phyloP scores from a whole-genome alignment of 2,329 filamentous ascomycete species.

The Cytospora piceae region DNA sequence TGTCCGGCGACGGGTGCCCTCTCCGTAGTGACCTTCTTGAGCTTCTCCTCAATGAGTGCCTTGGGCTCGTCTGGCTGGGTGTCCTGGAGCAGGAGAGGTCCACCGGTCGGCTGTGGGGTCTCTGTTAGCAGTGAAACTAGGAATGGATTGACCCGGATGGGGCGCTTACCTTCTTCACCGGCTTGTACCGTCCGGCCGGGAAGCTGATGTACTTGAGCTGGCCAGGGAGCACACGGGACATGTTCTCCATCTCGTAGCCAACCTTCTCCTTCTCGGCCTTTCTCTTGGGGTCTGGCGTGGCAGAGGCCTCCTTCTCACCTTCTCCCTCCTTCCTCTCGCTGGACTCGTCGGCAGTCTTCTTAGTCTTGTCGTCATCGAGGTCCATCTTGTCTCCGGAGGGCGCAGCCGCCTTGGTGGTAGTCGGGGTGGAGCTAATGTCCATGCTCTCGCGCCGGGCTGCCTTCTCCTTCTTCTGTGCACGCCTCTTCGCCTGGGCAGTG shows the following conservation, averaged over 20 bases:
- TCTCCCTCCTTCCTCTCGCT: conserved; percentile 67
- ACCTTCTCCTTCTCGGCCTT: conserved; percentile 95
- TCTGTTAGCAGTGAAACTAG: conserved; percentile 44
- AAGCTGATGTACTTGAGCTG: conserved; percentile 98
- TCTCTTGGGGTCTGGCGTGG: conserved; percentile 72
- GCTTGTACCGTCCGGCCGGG: conserved; percentile 86
- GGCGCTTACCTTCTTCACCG: conserved; percentile 76
- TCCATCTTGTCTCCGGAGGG: conserved; percentile 84
- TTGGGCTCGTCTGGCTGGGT: conserved; percentile 79
- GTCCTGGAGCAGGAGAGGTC: conserved; percentile 88
- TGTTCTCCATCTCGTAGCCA: conserved; percentile 94
- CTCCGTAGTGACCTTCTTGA: conserved; percentile 76
- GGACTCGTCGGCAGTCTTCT: conserved; percentile 50
- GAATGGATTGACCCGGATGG: background rate
- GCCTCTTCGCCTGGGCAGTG: conserved; percentile 93
- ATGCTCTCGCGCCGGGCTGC: conserved; percentile 90
- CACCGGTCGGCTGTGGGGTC: conserved; percentile 76
- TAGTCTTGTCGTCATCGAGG: conserved; percentile 67
- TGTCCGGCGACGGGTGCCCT: conserved; percentile 61
- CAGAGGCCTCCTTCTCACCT: conserved; percentile 59
- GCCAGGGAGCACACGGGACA: conserved; percentile 88
- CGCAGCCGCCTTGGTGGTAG: conserved; percentile 64
- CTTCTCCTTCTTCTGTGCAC: conserved; percentile 91
- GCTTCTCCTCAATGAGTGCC: conserved; percentile 84
- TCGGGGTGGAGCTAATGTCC: conserved; percentile 84